Percentiles rank a stretch among this genome's conserved stretches.
phyloP scores from a whole-genome alignment of 371 early-diverging fungal genomes.

The Lichtheimia hyalospora region DNA sequence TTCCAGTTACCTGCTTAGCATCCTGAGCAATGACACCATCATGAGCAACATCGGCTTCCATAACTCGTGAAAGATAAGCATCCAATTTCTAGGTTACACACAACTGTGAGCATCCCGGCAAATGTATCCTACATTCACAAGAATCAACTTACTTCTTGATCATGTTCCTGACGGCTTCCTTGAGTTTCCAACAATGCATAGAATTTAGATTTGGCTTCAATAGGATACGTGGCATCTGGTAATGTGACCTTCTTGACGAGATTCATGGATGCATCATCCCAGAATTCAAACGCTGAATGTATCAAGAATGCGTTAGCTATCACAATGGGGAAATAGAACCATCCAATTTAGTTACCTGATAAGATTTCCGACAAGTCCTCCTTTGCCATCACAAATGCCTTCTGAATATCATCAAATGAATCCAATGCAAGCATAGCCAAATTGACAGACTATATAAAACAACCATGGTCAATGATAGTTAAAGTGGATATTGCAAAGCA shows the following conservation, averaged over 20 bases:
- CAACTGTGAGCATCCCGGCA: no score
- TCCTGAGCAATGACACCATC: slow-evolving; percentile 85
- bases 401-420: slow-evolving; percentile 42
- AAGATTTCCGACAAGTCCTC: slow-evolving; percentile 47
- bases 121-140: no score
- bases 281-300: slow-evolving; percentile 79
- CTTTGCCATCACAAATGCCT: slow-evolving; percentile 46
- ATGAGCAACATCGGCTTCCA: slow-evolving; percentile 52
- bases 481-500: neutral
- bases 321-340: no score
- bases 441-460: slow-evolving; percentile 29
- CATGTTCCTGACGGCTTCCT: slow-evolving; percentile 79
- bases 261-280: slow-evolving; percentile 59
- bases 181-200: slow-evolving; percentile 79
- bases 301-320: neutral
- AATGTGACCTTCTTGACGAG: slow-evolving; percentile 58
- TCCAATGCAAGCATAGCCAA: slow-evolving; percentile 41
- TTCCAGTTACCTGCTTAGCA: slow-evolving; percentile 33
- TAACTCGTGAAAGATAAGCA: slow-evolving; percentile 51
- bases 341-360: slow-evolving; percentile 29
- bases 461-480: neutral
- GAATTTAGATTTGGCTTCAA: slow-evolving; percentile 45
- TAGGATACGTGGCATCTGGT: slow-evolving; percentile 16
- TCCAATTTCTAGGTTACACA: slow-evolving; percentile 50
- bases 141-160: slow-evolving; percentile 49